These are phyloP conservation scores for Skeletonema costatum DNA, from an alignment of 108 stramenopile species.

Conservation along the genomic window DNA sequence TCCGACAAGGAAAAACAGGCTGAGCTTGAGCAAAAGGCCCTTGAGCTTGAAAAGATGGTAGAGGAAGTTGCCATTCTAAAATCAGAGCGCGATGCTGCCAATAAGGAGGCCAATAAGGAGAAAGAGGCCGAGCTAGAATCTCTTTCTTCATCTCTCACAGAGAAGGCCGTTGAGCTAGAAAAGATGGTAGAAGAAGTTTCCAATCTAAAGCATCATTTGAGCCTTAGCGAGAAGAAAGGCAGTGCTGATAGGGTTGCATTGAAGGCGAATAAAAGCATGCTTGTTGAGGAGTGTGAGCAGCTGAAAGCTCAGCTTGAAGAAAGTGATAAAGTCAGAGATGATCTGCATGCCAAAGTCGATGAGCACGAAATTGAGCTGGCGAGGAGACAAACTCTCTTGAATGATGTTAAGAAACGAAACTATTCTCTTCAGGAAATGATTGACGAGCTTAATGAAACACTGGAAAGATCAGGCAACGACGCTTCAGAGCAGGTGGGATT, in stretches of 20 bases:
- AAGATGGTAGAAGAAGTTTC: background rate
- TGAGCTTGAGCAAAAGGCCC: background rate
- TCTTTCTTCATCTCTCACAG: constrained; percentile 13
- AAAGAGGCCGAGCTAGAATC: constrained; percentile 16
- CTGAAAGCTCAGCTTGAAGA: constrained; percentile 7
- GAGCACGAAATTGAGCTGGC: background rate
- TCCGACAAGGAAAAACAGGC: background rate
- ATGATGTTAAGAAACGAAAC: constrained; percentile 10
- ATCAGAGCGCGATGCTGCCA: background rate
- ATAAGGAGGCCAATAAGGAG: constrained; percentile 2
- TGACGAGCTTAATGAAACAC: background rate
- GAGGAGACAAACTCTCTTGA: background rate
- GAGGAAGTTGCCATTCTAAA: background rate
- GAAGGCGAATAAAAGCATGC: background rate
- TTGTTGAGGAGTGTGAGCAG: background rate
- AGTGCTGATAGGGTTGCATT: constrained; percentile 2
- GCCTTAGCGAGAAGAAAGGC: constrained; percentile 4
- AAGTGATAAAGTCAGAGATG: background rate
- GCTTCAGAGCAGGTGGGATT: constrained; percentile 2
- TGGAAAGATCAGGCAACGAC: background rate
- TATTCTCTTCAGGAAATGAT: constrained; percentile 2
- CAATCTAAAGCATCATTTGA: constrained; percentile 13
- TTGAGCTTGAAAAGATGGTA: constrained; percentile 3
- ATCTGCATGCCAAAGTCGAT: background rate
- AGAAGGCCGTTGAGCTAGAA: background rate